Conservation (phyloP, 768 basidiomycete species). For the Pleurotus cornucopiae region DNA sequence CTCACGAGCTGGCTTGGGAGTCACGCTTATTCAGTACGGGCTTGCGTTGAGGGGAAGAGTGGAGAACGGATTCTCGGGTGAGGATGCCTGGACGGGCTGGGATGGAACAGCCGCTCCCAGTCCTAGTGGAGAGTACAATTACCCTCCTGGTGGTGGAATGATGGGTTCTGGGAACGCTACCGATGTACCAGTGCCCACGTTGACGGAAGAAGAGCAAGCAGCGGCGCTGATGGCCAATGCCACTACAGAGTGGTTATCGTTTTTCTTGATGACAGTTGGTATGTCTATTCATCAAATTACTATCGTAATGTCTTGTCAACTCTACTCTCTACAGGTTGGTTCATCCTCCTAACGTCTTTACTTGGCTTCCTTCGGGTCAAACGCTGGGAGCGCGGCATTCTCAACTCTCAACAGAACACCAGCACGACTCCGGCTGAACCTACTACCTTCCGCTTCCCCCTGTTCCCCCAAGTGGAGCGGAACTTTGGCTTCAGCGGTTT, state of each 20-base stretch:
- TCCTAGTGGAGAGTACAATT: conserved; percentile 40
- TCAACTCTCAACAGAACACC: conserved; percentile 46
- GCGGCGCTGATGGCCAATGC: conserved; percentile 46
- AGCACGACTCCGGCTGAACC: conserved; percentile 15
- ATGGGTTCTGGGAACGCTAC: conserved; percentile 12
- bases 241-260: conserved; percentile 92
- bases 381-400: conserved; percentile 79
- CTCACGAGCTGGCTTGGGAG: conserved; percentile 90
- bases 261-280: conserved; percentile 90
- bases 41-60: conserved; percentile 65
- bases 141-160: conserved; percentile 37
- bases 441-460: conserved; percentile 13
- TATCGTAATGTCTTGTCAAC: background rate
- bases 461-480: conserved; percentile 34
- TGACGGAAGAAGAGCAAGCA: conserved; percentile 32
- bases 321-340: conserved; percentile 23
- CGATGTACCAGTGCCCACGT: conserved; percentile 10
- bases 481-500: conserved; percentile 35
- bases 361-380: conserved; percentile 90
- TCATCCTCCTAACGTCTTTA: conserved; percentile 79
- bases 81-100: conserved; percentile 28
- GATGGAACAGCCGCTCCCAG: conserved; percentile 30
- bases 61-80: conserved; percentile 31
- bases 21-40: conserved; percentile 95
- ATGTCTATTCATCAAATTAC: conserved; percentile 17